These are phyloP conservation scores for Rhododendron williamsianum DNA, from an alignment of 148 eudicot genomes.

Conservation along the genomic window DNA sequence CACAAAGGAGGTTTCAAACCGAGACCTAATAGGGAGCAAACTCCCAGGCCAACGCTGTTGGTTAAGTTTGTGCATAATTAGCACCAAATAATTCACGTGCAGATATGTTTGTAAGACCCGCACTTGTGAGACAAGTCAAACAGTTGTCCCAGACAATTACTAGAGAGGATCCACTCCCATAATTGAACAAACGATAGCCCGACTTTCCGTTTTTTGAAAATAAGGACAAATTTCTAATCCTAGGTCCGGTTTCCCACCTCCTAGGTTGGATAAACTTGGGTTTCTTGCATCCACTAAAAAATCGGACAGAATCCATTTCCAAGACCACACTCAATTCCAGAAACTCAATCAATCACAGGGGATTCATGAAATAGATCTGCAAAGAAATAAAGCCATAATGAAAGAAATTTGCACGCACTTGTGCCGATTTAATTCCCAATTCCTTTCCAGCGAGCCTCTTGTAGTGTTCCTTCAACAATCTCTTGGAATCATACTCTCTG, in stretches of 20 bases:
- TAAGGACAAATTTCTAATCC: not conserved
- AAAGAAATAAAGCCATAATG: not conserved
- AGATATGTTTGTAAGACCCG: not conserved
- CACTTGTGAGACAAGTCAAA: not conserved
- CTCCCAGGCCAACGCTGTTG: not conserved
- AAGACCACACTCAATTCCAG: not conserved
- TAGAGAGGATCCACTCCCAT: not conserved
- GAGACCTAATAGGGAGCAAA: not conserved
- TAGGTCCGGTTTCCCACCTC: not conserved
- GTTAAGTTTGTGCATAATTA: not conserved
- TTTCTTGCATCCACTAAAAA: not conserved
- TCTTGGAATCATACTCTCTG: conserved; percentile 99
- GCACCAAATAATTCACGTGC: not conserved
- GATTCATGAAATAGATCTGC: not conserved
- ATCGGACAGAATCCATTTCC: not conserved
- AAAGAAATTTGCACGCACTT: conserved; percentile 33
- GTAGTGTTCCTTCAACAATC: conserved; percentile 84
- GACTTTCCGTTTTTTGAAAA: not conserved
- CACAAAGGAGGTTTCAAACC: not conserved
- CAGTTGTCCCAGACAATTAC: no score
- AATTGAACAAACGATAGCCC: not conserved
- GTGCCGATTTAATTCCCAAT: conserved; percentile 79
- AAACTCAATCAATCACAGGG: not conserved
- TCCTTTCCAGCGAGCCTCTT: conserved; percentile 84
- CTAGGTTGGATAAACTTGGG: not conserved